Conservation (phyloP, 805 yeast genomes). For the Hanseniaspora jakobsenii region DNA sequence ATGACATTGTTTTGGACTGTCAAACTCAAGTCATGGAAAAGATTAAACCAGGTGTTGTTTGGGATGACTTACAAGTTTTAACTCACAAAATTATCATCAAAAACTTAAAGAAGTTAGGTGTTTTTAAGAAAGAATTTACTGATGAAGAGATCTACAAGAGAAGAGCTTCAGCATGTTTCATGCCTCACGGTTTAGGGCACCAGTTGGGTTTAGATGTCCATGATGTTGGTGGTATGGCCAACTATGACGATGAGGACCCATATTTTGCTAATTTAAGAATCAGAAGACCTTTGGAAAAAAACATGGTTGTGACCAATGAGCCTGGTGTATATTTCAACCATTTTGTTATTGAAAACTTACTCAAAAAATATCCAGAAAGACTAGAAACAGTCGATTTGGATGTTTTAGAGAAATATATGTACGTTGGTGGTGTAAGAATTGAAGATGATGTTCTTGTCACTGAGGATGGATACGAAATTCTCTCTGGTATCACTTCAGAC, state of each 20-base stretch:
- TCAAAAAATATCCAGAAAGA: conserved; percentile 36
- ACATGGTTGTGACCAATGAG: conserved; percentile 87
- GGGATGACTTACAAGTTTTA: conserved; percentile 75
- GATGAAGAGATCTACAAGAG: conserved; percentile 59
- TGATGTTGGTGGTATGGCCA: conserved; percentile 83
- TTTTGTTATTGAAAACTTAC: conserved; percentile 54
- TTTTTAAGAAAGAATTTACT: conserved; percentile 47
- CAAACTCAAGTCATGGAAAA: conserved; percentile 57
- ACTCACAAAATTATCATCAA: conserved; percentile 71
- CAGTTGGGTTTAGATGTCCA: conserved; percentile 90
- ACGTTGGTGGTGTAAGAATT: conserved; percentile 93
- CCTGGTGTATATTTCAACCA: conserved; percentile 91
- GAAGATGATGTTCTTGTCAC: conserved; percentile 87
- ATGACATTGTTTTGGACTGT: conserved; percentile 71
- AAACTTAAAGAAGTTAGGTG: conserved; percentile 60
- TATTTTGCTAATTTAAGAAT: conserved; percentile 66
- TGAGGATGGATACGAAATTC: conserved; percentile 60
- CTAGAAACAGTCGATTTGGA: conserved; percentile 49
- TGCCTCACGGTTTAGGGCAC: conserved; percentile 95
- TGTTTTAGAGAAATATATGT: conserved; percentile 64
- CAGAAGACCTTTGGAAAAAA: conserved; percentile 55
- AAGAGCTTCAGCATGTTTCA: conserved; percentile 63
- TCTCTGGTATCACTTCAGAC: conserved; percentile 75
- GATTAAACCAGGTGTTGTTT: conserved; percentile 67
- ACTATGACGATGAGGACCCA: conserved; percentile 74